phyloP scores from a whole-genome alignment of 768 basidiomycete genomes.

The Lactarius akahatsu region DNA sequence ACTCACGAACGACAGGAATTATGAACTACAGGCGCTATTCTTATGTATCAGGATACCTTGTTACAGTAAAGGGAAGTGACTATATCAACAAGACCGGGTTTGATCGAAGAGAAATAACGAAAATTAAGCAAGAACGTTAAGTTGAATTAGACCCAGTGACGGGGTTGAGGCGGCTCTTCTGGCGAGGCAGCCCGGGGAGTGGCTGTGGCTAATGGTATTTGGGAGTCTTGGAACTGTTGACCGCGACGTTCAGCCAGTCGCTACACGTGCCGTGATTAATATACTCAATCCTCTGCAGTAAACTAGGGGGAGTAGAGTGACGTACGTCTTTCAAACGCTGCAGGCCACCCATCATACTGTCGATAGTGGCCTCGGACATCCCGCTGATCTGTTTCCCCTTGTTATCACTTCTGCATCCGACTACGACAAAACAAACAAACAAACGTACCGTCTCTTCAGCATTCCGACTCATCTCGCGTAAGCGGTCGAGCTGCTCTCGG shows the following conservation, averaged over 20 bases:
- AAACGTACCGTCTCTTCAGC: slow-evolving; percentile 38
- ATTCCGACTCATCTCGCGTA: slow-evolving; percentile 32
- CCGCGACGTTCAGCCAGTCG: slow-evolving; percentile 35
- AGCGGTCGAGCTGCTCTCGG: slow-evolving; percentile 15
- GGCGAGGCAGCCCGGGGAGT: slow-evolving; percentile 13
- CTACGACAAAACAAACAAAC: neutral
- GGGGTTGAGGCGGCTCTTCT: slow-evolving; percentile 30
- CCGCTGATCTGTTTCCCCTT: slow-evolving; percentile 53
- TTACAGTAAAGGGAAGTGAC: neutral
- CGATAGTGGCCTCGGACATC: slow-evolving; percentile 66
- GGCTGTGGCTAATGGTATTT: slow-evolving; percentile 35
- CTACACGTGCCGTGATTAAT: slow-evolving; percentile 31
- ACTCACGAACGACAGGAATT: neutral
- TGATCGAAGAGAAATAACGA: neutral
- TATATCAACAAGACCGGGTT: slow-evolving; percentile 35
- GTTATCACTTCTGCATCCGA: neutral
- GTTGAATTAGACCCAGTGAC: slow-evolving; percentile 6
- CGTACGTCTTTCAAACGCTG: slow-evolving; percentile 61
- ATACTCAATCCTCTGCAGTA: neutral
- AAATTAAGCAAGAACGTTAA: too few relatives aligned
- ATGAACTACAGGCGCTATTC: neutral
- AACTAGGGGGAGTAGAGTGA: slow-evolving; percentile 21
- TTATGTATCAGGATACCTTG: neutral
- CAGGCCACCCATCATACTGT: slow-evolving; percentile 54
- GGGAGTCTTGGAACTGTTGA: slow-evolving; percentile 40